Percentiles rank a stretch among this genome's conserved stretches.
These are phyloP conservation scores for Phycomyces nitens DNA, from an alignment of 192 early-diverging fungal species.

Conservation along the genomic window DNA sequence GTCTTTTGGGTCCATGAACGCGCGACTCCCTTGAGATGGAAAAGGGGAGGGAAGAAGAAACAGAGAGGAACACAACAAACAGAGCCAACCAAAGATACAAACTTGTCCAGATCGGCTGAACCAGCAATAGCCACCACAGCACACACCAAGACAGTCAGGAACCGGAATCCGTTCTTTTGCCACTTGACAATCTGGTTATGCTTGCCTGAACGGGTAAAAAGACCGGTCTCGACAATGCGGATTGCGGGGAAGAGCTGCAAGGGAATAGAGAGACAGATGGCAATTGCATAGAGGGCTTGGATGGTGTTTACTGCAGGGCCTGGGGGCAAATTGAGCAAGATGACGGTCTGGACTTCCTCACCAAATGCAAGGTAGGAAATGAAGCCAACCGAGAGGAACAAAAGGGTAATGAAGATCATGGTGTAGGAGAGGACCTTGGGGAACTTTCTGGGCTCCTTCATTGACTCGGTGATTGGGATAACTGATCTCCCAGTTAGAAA, in stretches of 20 bases:
- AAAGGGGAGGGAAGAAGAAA: constrained; percentile 85
- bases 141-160: constrained; percentile 61
- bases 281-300: constrained; percentile 85
- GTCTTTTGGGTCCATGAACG: constrained; percentile 39
- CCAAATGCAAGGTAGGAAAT: constrained; percentile 88
- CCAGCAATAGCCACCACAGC: constrained; percentile 75
- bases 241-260: constrained; percentile 91
- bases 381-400: constrained; percentile 80
- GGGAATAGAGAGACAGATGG: constrained; percentile 92
- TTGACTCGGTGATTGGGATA: constrained; percentile 79
- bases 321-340: constrained; percentile 84
- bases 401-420: constrained; percentile 72
- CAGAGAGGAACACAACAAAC: constrained; percentile 57
- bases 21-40: constrained; percentile 72
- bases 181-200: constrained; percentile 73
- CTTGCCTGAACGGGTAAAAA: constrained; percentile 86
- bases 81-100: constrained; percentile 30
- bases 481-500: constrained; percentile 32
- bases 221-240: constrained; percentile 83
- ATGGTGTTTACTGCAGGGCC: constrained; percentile 63
- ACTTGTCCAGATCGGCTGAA: constrained; percentile 52
- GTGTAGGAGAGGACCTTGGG: constrained; percentile 73
- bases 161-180: constrained; percentile 82
- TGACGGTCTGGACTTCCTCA: constrained; percentile 76
- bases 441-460: constrained; percentile 92